Percentiles rank a stretch among this genome's conserved stretches.
phyloP scores from a whole-genome alignment of 306 rosid species.

The Styphnolobium japonicum region DNA sequence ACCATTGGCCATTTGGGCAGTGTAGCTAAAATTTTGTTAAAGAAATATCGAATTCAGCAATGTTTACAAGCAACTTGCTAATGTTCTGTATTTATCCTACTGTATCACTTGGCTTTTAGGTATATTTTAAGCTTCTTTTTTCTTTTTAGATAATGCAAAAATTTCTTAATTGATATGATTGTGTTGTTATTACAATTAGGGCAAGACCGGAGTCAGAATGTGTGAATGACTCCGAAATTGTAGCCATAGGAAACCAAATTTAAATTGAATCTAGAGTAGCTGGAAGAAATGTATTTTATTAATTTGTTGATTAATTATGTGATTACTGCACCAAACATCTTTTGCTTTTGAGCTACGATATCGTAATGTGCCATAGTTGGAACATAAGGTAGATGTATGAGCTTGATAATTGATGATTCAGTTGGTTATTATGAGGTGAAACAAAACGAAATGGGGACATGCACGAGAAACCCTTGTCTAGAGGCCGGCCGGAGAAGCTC shows the following conservation, averaged over 20 bases:
- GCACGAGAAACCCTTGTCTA: neutral
- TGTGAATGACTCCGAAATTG: neutral
- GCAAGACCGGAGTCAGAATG: neutral
- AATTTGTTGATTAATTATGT: neutral
- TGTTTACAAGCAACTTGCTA: neutral
- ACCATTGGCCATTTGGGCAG: neutral
- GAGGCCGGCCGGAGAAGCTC: neutral
- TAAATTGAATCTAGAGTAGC: neutral
- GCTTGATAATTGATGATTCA: neutral
- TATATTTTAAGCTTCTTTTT: neutral
- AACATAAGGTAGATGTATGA: neutral
- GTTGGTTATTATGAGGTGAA: neutral
- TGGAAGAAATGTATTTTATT: neutral
- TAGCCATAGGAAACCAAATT: neutral
- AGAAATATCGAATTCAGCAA: no score
- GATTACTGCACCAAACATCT: neutral
- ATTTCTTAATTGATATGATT: neutral
- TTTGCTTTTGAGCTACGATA: neutral
- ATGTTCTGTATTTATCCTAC: neutral
- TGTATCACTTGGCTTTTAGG: neutral
- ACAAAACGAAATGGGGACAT: neutral
- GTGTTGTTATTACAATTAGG: neutral
- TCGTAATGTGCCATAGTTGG: neutral
- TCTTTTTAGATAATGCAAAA: neutral
- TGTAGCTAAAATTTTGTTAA: neutral